A percentile compares a stretch with the other conserved stretches of the same genome.
Conservation (phyloP, 2,329 filamentous ascomycete species). For the Cladorrhinum sp. region DNA sequence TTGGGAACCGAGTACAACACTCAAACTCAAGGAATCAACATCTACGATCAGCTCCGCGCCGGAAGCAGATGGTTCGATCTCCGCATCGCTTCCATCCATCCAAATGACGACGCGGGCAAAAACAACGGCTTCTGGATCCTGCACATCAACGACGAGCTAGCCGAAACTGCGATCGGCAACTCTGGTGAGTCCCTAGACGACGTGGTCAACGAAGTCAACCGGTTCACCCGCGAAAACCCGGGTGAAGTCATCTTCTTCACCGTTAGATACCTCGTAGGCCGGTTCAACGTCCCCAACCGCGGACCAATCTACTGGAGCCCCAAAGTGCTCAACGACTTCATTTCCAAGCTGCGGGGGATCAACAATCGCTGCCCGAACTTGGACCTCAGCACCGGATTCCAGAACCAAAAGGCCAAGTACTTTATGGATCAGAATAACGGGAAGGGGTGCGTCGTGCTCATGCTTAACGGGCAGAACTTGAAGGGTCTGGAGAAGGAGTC, state of each 20-base stretch:
- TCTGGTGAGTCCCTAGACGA: slow-evolving; percentile 44
- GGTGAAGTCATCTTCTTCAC: slow-evolving; percentile 46
- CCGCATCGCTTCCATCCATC: slow-evolving; percentile 38
- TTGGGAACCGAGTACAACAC: slow-evolving; percentile 41
- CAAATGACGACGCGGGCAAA: slow-evolving; percentile 26
- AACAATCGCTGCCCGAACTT: slow-evolving; percentile 38
- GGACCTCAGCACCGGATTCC: slow-evolving; percentile 29
- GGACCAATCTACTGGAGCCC: slow-evolving; percentile 36
- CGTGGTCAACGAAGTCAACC: slow-evolving; percentile 43
- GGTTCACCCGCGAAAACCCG: slow-evolving; percentile 42
- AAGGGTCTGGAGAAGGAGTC: slow-evolving; percentile 25
- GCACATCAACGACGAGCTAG: slow-evolving; percentile 26
- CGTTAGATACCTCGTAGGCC: slow-evolving; percentile 41
- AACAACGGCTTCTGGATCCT: slow-evolving; percentile 36
- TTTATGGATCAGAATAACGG: slow-evolving; percentile 34
- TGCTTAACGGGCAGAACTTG: slow-evolving; percentile 29
- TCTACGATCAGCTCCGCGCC: slow-evolving; percentile 43
- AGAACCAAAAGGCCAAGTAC: slow-evolving; percentile 26
- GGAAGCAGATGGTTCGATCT: slow-evolving; percentile 49
- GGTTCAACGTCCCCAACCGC: slow-evolving; percentile 33
- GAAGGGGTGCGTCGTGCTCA: slow-evolving; percentile 34
- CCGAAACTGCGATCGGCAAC: slow-evolving; percentile 40
- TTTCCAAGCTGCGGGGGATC: slow-evolving; percentile 39
- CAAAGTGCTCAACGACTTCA: slow-evolving; percentile 41
- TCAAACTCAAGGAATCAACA: slow-evolving; percentile 43